Evolutionary conservation across 306 rosid species (phyloP).

Genomic region (Begonia fuchsioides): DNA sequence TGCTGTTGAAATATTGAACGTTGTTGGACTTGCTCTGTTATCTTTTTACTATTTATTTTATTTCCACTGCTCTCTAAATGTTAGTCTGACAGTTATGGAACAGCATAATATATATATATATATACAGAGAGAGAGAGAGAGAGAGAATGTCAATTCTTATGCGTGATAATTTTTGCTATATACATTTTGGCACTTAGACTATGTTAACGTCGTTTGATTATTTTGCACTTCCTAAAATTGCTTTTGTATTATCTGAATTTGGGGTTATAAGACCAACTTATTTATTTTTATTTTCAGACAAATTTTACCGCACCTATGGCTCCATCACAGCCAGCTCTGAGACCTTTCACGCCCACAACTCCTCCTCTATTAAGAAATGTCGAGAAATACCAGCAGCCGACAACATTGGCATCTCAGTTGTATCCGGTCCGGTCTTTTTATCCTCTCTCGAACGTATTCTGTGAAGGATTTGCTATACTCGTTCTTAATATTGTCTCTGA

Average conservation of each 20-base stretch:
- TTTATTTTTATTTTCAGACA: slow-evolving; percentile 21
- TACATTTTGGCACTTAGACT: too few species aligned
- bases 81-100: too few species aligned
- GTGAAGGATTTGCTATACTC: slow-evolving; percentile 9
- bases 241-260: too few species aligned
- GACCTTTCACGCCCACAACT: slow-evolving; percentile 67
- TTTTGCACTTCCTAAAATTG: too few species aligned
- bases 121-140: too few species aligned
- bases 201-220: too few species aligned
- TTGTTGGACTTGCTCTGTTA: neutral
- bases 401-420: slow-evolving; percentile 73
- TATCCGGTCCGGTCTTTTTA: slow-evolving; percentile 47
- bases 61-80: neutral
- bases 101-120: too few species aligned
- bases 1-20: too few species aligned
- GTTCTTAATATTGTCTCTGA: slow-evolving; percentile 13
- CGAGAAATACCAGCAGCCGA: slow-evolving; percentile 62
- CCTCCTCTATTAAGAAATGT: slow-evolving; percentile 53
- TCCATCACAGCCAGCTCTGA: slow-evolving; percentile 33
- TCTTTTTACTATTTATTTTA: neutral
- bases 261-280: too few species aligned
- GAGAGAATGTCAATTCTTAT: too few species aligned
- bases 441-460: slow-evolving; percentile 6
- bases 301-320: slow-evolving; percentile 30
- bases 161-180: too few species aligned